A percentile compares a stretch with the other conserved stretches of the same genome.
Evolutionary conservation across 768 basidiomycete genomes (phyloP).

Genomic region (Xanthoconium stramineum): DNA sequence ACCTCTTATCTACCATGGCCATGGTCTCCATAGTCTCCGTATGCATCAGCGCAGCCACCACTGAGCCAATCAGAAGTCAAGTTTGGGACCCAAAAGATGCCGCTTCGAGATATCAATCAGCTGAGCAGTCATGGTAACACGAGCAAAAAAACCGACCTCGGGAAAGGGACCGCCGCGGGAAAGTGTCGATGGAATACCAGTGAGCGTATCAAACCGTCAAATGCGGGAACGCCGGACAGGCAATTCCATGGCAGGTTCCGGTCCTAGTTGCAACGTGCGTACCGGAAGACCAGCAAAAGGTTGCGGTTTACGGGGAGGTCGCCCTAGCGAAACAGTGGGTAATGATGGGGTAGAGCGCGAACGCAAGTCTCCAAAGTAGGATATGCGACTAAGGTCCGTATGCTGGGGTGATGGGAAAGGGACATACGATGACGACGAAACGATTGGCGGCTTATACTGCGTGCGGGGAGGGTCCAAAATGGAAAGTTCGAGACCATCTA

Average conservation of each 20-base stretch:
- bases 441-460: background rate
- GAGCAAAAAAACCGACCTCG: too few relatives aligned
- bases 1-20: too few relatives aligned
- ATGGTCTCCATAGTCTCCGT: too few relatives aligned
- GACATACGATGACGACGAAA: background rate
- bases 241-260: conserved; percentile 32
- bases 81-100: too few relatives aligned
- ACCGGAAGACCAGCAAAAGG: conserved; percentile 24
- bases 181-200: too few relatives aligned
- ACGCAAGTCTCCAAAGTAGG: background rate
- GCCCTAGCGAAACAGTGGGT: background rate
- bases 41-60: too few relatives aligned
- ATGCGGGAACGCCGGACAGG: conserved; percentile 11
- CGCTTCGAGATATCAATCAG: too few relatives aligned
- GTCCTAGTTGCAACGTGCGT: conserved; percentile 32
- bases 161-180: too few relatives aligned
- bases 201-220: background rate
- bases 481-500: conserved; percentile 17
- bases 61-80: too few relatives aligned
- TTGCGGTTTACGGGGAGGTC: conserved; percentile 1
- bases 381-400: background rate
- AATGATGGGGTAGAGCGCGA: background rate
- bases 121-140: too few relatives aligned
- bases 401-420: background rate
- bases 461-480: background rate